Evolutionary conservation across 768 basidiomycete species (phyloP), one percentile per base, ranked within the genome.

Genomic region (Amanita polypyramis): DNA sequence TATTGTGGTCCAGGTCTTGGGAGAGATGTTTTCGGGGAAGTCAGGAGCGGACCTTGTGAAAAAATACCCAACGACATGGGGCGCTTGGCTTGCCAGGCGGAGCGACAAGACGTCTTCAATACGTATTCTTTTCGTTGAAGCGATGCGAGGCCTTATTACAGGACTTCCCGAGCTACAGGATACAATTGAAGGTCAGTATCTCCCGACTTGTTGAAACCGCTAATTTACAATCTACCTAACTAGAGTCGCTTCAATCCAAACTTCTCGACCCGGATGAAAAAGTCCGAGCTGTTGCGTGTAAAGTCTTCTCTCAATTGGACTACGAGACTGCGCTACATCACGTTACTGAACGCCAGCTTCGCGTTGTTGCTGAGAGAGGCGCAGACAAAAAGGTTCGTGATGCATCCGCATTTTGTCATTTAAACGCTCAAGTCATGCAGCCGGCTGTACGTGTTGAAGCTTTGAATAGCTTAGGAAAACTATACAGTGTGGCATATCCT

Each of bases 321-420:
- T 97, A 91, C 58, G 96, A 99, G 64, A 85, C 84, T 0, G 85
- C 82, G 0, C 60, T 92, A 27, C 93, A 95, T 59, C 81, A 90
- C 56, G 80, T 94, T 23, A 76, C 79, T 7, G 72, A 73, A 51
- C 59, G 60, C 0, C 80, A 83, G 43, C 66, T 97, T 39, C 70
- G 73, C 11, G 68, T 66, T 2, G 65, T 98, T 1, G 83, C 77
- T 4, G 85, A 72, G 17, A 75, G 96, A 19, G 79, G 82, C 1
- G 61, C 79, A 49, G 96, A 99, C 64, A 91, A 87, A 65, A 96
- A 90, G 77, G 89, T 87, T 46, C 10, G 68, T 58, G 33, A 30
- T 27, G 20, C 20, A 29, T 33, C 25, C 9, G 12, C 15, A 21
- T n/a, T 37, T 35, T 7, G 25, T 14, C 7, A 21, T 19, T 23